Evolutionary conservation across 352 stramenopile genomes (phyloP), one percentile per base, ranked within the genome.

Genomic region (Pythium periplocum): DNA sequence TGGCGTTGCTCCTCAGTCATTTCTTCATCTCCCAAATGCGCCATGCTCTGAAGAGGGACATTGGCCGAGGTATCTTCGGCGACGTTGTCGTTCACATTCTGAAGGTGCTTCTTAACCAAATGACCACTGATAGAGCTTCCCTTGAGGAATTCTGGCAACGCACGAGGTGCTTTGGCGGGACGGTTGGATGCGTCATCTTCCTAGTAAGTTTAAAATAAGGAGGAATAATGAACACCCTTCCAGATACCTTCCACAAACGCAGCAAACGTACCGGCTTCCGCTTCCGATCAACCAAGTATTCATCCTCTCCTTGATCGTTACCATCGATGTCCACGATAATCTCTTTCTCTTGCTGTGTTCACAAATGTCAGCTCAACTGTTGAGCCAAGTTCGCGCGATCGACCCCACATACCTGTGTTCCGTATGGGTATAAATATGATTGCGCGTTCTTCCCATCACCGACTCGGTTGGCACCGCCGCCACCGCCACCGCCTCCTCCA

Each of bases 51-150:
- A 33, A 83, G 67, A 1, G 59, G 59, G 8, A 59, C 69, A 30
- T 73, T 61, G 17, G 76, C 60, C 26, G 68, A 40, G 9, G 53
- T 51, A 37, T 74, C 56, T 52, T 89, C 65, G 26, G 58, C 58
- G 10, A 61, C 67, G 2, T 55, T 59, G 0, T 50, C 58, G 10
- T 67, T 62, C 4, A 60, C 61, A 17, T 67, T 45, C 54, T 88
- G 73, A 17, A 86, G 53, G 50, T 95, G 80, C 51, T 95, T 95
- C 2, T 83, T 78, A 12, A 78, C 83, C 70, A 95, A 82, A 55
- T 95, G 82, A 0, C 83, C 82, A 71, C 83, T 95, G 61, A 95
- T 95, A 0, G 76, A 90, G 52, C 83, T 95, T 26, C 83, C 83
- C 44, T 86, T 61, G 17, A 95, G 66, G 42, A 93, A 93, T 37